phyloP scores from a whole-genome alignment of 1,139 yeast species.

The Lodderomyces pseudojiufengensis region DNA sequence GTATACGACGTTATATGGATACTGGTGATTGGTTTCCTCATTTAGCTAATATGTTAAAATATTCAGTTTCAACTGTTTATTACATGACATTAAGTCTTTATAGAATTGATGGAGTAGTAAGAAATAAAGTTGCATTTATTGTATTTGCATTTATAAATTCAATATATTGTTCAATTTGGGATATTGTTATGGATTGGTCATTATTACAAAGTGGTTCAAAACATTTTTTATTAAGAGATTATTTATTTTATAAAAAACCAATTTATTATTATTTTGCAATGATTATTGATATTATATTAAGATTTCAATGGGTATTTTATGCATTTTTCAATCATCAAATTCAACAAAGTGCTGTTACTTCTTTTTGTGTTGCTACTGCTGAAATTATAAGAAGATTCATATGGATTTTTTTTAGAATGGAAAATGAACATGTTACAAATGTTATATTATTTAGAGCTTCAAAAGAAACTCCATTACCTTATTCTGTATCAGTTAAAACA shows the following conservation, averaged over 20 bases:
- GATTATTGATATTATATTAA: constrained; percentile 62
- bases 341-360: constrained; percentile 88
- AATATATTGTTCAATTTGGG: constrained; percentile 73
- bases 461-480: constrained; percentile 83
- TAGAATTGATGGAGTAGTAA: constrained; percentile 52
- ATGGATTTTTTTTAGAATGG: constrained; percentile 91
- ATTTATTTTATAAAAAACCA: constrained; percentile 58
- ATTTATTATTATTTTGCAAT: constrained; percentile 71
- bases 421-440: constrained; percentile 91
- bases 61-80: constrained; percentile 61
- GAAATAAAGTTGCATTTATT: constrained; percentile 58
- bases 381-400: constrained; percentile 78
- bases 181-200: constrained; percentile 94
- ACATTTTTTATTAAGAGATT: constrained; percentile 63
- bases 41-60: constrained; percentile 84
- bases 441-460: constrained; percentile 82
- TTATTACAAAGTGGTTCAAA: constrained; percentile 64
- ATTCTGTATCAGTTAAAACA: constrained; percentile 42
- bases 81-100: constrained; percentile 76
- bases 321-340: constrained; percentile 66
- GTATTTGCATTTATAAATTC: constrained; percentile 74
- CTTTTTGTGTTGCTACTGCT: constrained; percentile 77
- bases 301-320: constrained; percentile 92
- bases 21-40: constrained; percentile 98
- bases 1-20: constrained; percentile 86